These are phyloP conservation scores for Russula emetica DNA, from an alignment of 768 basidiomycete genomes.

Conservation along the genomic window DNA sequence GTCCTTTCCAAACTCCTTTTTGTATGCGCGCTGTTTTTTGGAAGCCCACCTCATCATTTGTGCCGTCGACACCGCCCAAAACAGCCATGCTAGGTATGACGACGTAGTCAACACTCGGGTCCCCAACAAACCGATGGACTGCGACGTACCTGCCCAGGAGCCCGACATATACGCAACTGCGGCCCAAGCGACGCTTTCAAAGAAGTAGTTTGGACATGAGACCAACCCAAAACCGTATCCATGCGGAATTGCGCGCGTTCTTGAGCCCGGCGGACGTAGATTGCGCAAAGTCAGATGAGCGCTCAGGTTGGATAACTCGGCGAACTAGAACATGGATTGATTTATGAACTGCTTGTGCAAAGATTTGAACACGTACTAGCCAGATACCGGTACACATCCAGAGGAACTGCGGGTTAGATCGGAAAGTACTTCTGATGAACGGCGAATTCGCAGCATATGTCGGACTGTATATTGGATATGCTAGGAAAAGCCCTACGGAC, in stretches of 20 bases:
- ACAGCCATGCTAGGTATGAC: conserved; percentile 49
- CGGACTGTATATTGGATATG: conserved; percentile 77
- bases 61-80: conserved; percentile 53
- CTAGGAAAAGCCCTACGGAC: conserved; percentile 62
- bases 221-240: conserved; percentile 90
- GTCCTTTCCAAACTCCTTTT: conserved; percentile 87
- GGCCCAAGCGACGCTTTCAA: conserved; percentile 77
- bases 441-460: conserved; percentile 65
- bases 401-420: conserved; percentile 65
- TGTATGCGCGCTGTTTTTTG: conserved; percentile 87
- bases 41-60: conserved; percentile 86
- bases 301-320: conserved; percentile 77
- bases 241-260: conserved; percentile 77
- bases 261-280: conserved; percentile 77
- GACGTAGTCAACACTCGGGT: not conserved
- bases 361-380: conserved; percentile 52
- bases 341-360: not conserved
- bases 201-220: conserved; percentile 92
- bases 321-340: conserved; percentile 50
- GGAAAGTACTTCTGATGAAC: conserved; percentile 55
- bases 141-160: conserved; percentile 62
- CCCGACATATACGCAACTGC: conserved; percentile 72
- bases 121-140: not conserved
- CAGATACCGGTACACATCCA: conserved; percentile 62
- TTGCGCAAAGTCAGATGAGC: conserved; percentile 79